phyloP scores from a whole-genome alignment of 164 flowering plant species.

The Cinnamomum chago region DNA sequence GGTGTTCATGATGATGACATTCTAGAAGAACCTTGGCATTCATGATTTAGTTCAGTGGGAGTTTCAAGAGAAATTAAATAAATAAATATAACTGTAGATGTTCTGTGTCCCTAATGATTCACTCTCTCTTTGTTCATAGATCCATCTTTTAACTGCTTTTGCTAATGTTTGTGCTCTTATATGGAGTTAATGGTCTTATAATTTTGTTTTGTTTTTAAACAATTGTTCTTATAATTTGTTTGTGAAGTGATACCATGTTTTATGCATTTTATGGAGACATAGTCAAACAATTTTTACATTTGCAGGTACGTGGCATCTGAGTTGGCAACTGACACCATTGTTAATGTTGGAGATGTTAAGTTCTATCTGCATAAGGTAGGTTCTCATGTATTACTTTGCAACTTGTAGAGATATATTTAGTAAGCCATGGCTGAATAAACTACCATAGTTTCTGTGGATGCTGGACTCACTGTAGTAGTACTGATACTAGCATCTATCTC shows the following conservation, averaged over 20 bases:
- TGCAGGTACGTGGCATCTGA: constrained; percentile 85
- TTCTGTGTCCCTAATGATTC: neutral
- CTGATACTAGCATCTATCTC: neutral
- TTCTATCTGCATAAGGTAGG: constrained; percentile 89
- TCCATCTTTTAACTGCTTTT: too few species aligned
- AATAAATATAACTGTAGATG: neutral
- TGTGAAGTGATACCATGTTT: neutral
- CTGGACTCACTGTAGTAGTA: neutral
- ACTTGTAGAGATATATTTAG: neutral
- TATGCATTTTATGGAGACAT: constrained; percentile 3
- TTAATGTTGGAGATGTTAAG: constrained; percentile 67
- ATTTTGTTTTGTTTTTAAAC: neutral
- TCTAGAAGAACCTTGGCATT: neutral
- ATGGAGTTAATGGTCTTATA: neutral
- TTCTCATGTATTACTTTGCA: neutral
- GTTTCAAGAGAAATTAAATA: neutral
- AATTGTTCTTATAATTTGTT: neutral
- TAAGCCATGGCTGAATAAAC: neutral
- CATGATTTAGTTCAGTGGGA: neutral
- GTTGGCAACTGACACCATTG: constrained; percentile 61
- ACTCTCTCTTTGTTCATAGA: neutral
- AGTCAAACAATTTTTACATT: constrained; percentile 4
- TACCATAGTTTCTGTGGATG: neutral
- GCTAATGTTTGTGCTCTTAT: neutral
- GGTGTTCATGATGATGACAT: neutral